Conservation (phyloP, 768 basidiomycete genomes). For the Termitomyces sp. region DNA sequence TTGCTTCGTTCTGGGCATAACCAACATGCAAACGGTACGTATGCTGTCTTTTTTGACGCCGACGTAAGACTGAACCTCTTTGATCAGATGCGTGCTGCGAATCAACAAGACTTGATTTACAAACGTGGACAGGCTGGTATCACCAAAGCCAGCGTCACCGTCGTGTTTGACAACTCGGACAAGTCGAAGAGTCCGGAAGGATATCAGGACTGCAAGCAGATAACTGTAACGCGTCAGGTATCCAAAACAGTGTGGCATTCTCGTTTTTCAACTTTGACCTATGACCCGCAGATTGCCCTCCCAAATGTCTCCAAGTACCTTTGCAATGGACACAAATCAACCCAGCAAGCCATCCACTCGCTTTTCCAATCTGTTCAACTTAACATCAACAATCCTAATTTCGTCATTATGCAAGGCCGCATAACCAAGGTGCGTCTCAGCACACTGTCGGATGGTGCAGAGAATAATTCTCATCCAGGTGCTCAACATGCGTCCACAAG, state of each 20-base stretch:
- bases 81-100: conserved; percentile 84
- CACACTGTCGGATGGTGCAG: not conserved
- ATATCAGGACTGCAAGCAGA: conserved; percentile 75
- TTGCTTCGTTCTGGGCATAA: conserved; percentile 97
- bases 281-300: conserved; percentile 67
- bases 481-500: conserved; percentile 96
- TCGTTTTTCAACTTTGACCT: not conserved
- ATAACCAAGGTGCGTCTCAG: conserved; percentile 79
- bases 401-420: conserved; percentile 99
- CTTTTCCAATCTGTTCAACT: conserved; percentile 96
- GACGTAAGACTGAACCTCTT: conserved; percentile 1
- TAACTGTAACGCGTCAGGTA: conserved; percentile 96
- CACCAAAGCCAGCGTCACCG: conserved; percentile 95
- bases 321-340: conserved; percentile 91
- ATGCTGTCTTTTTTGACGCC: not conserved
- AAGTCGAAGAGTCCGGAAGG: conserved; percentile 79
- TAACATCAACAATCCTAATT: conserved; percentile 99
- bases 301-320: conserved; percentile 95
- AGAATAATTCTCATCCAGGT: conserved; percentile 39
- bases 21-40: conserved; percentile 88
- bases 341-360: conserved; percentile 80
- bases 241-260: conserved; percentile 13
- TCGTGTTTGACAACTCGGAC: conserved; percentile 98
- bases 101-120: conserved; percentile 97
- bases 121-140: conserved; percentile 98